Base-by-base conservation (phyloP, 2,329 filamentous ascomycete genomes). In the Colletotrichum caudatum region DNA sequence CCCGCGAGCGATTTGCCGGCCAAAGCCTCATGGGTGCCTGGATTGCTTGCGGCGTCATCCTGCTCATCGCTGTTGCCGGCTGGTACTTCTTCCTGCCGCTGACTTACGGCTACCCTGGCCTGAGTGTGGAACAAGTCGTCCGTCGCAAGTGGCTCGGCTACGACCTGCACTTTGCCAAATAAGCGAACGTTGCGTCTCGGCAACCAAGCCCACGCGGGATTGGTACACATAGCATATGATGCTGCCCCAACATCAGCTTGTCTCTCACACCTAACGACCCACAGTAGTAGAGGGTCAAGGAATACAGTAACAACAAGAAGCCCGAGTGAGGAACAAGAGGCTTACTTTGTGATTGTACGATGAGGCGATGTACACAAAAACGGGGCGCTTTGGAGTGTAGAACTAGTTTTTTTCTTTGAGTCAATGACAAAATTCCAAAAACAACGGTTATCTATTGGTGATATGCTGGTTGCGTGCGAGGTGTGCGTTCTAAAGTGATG, bases 161-260 rank as follows among this genome's bases (percentile, higher is more conserved):
- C 81, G 96, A 99, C 81, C 87, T 99, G 80, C 96, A 99, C 85
- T 99, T 99, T 85, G 96, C 96, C 71, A 99, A 99, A 89, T 99
- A 92, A 84, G 20, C 54, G 39, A 57, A n/a, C 16, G 6, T 44
- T 2, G 14, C n/a, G 73, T n/a, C 51, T 46, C 5, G 37, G 46
- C 35, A 39, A 53, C 59, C 69, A 48, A 56, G 18, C 53, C 37
- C 18, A 12, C 29, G 16, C 7, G 54, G 33, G 14, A 48, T 50
- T 58, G 58, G 54, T 50, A 48, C 44, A 60, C 16, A 54, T 23
- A 41, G 37, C 23, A 69, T 33, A 68, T 11, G 65, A 69, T 64
- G 26, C 46, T 63, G 33, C 53, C 60, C 33, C 54, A 54, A 41
- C 23, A 20, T 63, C 69, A 53, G 62, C n/a, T n/a, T 53, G 64